A percentile compares a stretch with the other conserved stretches of the same genome.
Evolutionary conservation across 176 grass and related monocot genomes (phyloP).

Genomic region (Puya raimondii): DNA sequence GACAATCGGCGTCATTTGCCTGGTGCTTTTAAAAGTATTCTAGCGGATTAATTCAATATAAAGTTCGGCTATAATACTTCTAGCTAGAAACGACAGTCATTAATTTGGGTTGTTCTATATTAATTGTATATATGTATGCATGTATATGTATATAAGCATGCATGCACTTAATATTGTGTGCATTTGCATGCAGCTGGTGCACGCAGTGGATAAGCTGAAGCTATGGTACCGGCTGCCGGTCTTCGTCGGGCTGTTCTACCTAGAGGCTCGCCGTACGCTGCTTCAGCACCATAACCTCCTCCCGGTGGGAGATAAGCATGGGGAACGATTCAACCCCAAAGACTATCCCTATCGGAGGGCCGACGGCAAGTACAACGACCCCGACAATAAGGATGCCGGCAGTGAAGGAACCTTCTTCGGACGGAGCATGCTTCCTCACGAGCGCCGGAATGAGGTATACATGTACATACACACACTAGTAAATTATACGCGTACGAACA

Average conservation of each 20-base stretch:
- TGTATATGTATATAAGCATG: constrained; percentile 6
- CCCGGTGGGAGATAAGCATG: constrained; percentile 25
- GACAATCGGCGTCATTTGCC: too few species aligned
- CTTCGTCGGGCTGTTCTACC: constrained; percentile 33
- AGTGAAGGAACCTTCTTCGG: constrained; percentile 45
- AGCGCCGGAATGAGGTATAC: constrained; percentile 31
- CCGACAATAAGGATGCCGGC: constrained; percentile 31
- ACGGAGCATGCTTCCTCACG: constrained; percentile 42
- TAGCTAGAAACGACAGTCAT: not conserved
- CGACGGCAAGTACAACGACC: constrained; percentile 48
- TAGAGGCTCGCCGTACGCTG: constrained; percentile 29
- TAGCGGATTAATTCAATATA: constrained; percentile 5
- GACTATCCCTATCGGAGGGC: constrained; percentile 30
- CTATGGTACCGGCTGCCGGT: constrained; percentile 57
- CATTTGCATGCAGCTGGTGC: constrained; percentile 25
- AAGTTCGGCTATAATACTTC: not conserved
- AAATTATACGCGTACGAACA: not conserved
- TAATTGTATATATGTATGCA: constrained; percentile 13
- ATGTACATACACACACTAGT: constrained; percentile 9
- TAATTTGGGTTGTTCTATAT: not conserved
- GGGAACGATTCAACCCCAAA: constrained; percentile 23
- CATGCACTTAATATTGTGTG: too few species aligned
- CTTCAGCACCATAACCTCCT: constrained; percentile 37
- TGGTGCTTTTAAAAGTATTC: too few species aligned
- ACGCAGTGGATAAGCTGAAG: constrained; percentile 39